phyloP scores from a whole-genome alignment of 2,329 filamentous ascomycete genomes.

The Epichloe hybrida region DNA sequence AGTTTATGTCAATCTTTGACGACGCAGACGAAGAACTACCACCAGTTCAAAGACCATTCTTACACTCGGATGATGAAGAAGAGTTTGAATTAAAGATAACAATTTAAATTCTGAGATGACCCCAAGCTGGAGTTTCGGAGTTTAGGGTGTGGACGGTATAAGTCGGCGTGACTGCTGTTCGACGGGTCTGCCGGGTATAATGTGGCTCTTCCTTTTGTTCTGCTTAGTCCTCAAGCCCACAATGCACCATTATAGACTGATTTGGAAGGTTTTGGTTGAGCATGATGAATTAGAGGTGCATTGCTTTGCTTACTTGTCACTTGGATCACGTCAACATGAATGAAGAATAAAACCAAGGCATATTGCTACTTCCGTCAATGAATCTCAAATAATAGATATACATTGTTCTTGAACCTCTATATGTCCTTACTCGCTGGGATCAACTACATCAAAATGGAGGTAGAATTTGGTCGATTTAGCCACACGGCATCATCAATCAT shows the following conservation, averaged over 20 bases:
- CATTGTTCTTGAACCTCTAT: no score
- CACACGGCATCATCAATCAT: not conserved
- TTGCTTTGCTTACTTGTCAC: not conserved
- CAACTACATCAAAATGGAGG: no score
- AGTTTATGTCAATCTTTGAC: slow-evolving; percentile 47
- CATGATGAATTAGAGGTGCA: not conserved
- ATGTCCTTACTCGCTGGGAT: no score
- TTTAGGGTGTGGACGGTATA: not conserved
- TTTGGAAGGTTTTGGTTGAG: not conserved
- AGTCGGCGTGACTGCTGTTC: not conserved
- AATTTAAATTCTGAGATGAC: not conserved
- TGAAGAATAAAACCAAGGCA: no score
- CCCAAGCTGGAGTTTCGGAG: not conserved
- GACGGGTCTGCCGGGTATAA: not conserved
- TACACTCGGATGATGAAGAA: slow-evolving; percentile 30
- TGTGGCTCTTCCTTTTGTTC: not conserved
- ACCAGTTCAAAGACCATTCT: slow-evolving; percentile 12
- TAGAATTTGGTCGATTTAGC: no score
- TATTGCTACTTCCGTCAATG: no score
- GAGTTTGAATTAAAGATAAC: slow-evolving; percentile 41
- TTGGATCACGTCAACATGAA: not conserved
- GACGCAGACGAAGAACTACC: slow-evolving; percentile 28
- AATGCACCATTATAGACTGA: not conserved
- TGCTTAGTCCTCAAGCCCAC: not conserved
- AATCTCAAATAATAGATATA: no score